Evolutionary conservation across 208 protist genomes (phyloP).

Genomic region (Naegleria gruberi): DNA sequence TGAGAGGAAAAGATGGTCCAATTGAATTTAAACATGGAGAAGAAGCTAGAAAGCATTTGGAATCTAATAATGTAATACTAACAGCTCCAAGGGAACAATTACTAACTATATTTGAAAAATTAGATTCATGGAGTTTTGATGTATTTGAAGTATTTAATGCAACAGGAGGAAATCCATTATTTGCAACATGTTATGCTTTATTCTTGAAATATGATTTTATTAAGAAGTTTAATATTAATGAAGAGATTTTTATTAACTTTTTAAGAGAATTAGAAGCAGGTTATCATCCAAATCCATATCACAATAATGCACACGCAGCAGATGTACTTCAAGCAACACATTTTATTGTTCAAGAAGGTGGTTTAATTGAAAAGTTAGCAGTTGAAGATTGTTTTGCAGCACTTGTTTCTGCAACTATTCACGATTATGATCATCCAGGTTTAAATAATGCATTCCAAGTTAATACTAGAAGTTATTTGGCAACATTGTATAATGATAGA

Average conservation of each 20-base stretch:
- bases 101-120: not conserved
- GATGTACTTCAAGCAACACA: conserved; percentile 83
- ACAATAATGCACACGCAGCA: conserved; percentile 79
- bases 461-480: conserved; percentile 72
- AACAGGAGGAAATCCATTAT: conserved; percentile 54
- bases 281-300: conserved; percentile 56
- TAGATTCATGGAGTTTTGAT: conserved; percentile 64
- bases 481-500: conserved; percentile 80
- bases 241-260: conserved; percentile 41
- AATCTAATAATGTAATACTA: not conserved
- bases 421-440: conserved; percentile 92
- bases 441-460: conserved; percentile 91
- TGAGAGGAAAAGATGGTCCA: not conserved
- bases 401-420: conserved; percentile 73
- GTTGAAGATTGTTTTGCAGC: conserved; percentile 76
- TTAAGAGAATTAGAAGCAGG: conserved; percentile 57
- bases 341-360: conserved; percentile 72
- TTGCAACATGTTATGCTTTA: conserved; percentile 67
- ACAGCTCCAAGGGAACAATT: not conserved
- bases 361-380: conserved; percentile 37
- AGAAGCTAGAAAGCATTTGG: not conserved
- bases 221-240: conserved; percentile 62
- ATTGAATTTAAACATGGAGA: not conserved
- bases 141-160: conserved; percentile 68
- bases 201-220: conserved; percentile 75